phyloP scores from a whole-genome alignment of 345 rosid genomes.

The Reutealis trisperma region DNA sequence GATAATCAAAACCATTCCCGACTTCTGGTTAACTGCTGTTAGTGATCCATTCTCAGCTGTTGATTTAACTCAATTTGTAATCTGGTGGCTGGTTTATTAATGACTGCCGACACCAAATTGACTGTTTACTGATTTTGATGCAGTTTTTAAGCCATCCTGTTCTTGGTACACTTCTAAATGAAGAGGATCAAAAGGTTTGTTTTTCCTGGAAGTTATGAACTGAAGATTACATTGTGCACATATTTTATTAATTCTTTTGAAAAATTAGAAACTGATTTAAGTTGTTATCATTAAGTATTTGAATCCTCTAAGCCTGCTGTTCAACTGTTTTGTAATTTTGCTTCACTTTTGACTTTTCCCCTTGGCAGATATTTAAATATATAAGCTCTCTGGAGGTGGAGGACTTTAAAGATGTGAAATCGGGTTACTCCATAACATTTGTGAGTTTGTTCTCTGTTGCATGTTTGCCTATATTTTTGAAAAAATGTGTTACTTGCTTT shows the following conservation, averaged over 20 bases:
- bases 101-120: neutral
- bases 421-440: slow-evolving; percentile 83
- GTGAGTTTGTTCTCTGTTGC: slow-evolving; percentile 47
- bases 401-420: slow-evolving; percentile 86
- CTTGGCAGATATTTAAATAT: slow-evolving; percentile 64
- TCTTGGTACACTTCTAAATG: slow-evolving; percentile 72
- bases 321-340: neutral
- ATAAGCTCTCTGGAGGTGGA: slow-evolving; percentile 77
- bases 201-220: neutral
- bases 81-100: neutral
- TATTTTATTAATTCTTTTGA: neutral
- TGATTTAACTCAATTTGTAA: neutral
- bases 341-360: neutral
- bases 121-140: slow-evolving; percentile 13
- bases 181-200: slow-evolving; percentile 92
- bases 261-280: neutral
- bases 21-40: slow-evolving; percentile 94
- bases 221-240: neutral
- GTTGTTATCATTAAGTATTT: neutral
- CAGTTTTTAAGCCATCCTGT: slow-evolving; percentile 93
- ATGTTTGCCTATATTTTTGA: neutral
- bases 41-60: slow-evolving; percentile 32
- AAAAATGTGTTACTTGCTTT: slow-evolving; percentile 3
- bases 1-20: slow-evolving; percentile 73
- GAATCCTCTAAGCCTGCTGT: neutral